Base-by-base conservation (phyloP, 192 early-diverging fungal species). In the Podila minutissima region DNA sequence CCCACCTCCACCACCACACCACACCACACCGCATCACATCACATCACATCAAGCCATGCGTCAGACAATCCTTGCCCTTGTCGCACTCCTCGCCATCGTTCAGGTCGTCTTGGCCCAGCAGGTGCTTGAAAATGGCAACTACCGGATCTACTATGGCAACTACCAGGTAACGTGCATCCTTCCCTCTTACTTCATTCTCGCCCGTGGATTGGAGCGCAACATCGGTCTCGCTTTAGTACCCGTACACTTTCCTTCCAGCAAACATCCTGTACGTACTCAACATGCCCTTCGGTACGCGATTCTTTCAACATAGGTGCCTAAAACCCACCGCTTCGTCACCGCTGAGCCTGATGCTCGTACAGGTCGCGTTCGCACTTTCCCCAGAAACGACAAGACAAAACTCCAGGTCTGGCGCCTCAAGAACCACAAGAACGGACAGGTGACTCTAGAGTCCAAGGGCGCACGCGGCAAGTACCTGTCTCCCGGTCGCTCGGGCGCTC, bases 361-460 rank as follows among this genome's bases (percentile, higher is more conserved):
- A 29, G 64, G 64, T 13, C 32, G 46, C 0, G 64, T 12, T 53
- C 64, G 64, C 28, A 55, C 50, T 0, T 66, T 66, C 29, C 64
- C 29, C 51, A 51, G 17, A n/a, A 17, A 66, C 64, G 20, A 33
- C 11, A 29, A 11, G 12, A 57, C 64, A 2, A 26, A 17, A 4
- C 35, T 66, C 28, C 66, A 68, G 22, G 35, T 68, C 22, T 68
- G 66, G 66, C 24, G n/a, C 11, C 53, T 68, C 35, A 57, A 0
- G 10, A 57, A 68, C 66, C 2, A 59, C 35, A 12, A n/a, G 10
- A 68, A 68, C 15, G 33, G 55, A 12, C 31, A 41, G 57, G 37
- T 68, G 2, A 68, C 66, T n/a, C 51, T 68, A 24, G 53, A 68
- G 55, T 59, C 55, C 66, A 68, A 59, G n/a, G 66, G 66, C 29